phyloP scores from a whole-genome alignment of 2,329 filamentous ascomycete genomes.

The Blastomyces parvus region DNA sequence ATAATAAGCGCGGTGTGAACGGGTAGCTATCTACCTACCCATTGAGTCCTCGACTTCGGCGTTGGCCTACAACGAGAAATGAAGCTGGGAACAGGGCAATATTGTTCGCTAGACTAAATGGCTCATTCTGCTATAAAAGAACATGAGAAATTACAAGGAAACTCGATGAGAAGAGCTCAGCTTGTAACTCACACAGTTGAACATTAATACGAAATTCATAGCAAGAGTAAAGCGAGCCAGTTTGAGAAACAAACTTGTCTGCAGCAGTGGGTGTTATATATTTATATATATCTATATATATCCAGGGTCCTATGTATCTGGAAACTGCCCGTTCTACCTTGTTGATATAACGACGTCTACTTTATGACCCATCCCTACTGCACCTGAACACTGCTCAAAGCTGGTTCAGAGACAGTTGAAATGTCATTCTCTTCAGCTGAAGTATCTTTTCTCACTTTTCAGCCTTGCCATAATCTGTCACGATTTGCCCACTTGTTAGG shows the following conservation, averaged over 20 bases:
- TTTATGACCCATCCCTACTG: not conserved
- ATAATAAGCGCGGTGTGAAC: not conserved
- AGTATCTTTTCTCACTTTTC: not conserved
- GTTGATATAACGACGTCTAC: not conserved
- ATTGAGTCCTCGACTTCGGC: not conserved
- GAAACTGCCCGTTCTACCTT: not conserved
- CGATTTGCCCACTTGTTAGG: not conserved
- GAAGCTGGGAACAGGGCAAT: not conserved
- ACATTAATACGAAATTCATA: not conserved
- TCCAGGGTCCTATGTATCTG: not conserved
- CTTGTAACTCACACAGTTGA: not conserved
- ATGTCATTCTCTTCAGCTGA: not conserved
- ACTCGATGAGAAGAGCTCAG: not conserved
- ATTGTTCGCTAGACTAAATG: not conserved
- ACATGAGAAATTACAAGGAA: not conserved
- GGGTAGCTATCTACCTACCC: not conserved
- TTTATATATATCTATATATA: not conserved
- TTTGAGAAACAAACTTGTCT: not conserved
- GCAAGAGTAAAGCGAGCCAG: not conserved
- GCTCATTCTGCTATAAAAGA: not conserved
- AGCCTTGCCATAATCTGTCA: not conserved
- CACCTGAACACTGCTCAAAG: not conserved
- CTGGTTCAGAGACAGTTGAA: not conserved
- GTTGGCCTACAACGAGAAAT: not conserved
- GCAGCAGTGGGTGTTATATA: not conserved